A percentile compares a stretch with the other conserved stretches of the same genome.
Conservation (phyloP, 768 basidiomycete genomes). For the Mrakia hoshinonis region DNA sequence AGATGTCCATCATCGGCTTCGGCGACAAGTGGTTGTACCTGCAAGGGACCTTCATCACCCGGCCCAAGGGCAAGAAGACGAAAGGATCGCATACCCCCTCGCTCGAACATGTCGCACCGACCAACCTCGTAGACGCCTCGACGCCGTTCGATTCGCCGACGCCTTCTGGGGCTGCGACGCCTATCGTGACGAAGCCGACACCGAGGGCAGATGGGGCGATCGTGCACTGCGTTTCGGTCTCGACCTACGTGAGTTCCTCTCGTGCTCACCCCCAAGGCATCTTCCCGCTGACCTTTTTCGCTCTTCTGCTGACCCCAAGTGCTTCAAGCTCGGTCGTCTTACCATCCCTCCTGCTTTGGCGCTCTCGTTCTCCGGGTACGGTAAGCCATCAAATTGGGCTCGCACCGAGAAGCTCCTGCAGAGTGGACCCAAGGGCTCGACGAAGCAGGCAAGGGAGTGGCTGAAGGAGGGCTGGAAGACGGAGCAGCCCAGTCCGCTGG, state of each 20-base stretch:
- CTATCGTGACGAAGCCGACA: neutral
- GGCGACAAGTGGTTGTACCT: constrained; percentile 39
- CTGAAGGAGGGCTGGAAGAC: constrained; percentile 21
- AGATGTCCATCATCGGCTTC: constrained; percentile 38
- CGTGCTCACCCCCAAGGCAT: neutral
- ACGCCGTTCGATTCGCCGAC: neutral
- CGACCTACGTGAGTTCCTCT: neutral
- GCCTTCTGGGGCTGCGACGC: constrained; percentile 10
- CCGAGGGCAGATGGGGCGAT: constrained; percentile 9
- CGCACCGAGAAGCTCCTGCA: constrained; percentile 5
- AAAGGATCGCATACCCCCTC: neutral
- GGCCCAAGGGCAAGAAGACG: neutral
- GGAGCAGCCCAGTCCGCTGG: neutral
- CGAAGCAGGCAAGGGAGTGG: neutral
- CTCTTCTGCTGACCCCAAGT: neutral
- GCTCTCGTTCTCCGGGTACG: constrained; percentile 19
- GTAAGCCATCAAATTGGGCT: constrained; percentile 12
- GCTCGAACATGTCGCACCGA: neutral
- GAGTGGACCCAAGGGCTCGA: neutral
- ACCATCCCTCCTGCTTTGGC: constrained; percentile 26
- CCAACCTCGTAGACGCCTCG: neutral
- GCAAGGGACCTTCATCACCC: constrained; percentile 7
- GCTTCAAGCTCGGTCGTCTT: constrained; percentile 27
- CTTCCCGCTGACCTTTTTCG: neutral
- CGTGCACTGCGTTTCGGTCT: constrained; percentile 6